Evolutionary conservation across 2,329 filamentous ascomycete genomes (phyloP), one percentile per base, ranked within the genome.

Genomic region (Ramularia endophylla): DNA sequence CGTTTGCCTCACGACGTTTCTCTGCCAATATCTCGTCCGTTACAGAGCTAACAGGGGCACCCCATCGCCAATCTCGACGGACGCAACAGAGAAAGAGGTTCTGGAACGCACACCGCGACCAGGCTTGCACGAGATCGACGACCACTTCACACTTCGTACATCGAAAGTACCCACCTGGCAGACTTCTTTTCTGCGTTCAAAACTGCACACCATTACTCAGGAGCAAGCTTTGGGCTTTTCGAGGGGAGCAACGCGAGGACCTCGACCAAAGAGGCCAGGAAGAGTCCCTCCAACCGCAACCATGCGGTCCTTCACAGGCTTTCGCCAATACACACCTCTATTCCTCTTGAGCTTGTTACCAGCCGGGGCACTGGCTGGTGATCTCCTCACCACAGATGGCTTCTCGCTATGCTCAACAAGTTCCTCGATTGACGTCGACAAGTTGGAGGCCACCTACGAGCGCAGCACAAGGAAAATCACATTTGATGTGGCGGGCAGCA

Each of bases 401-500:
- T 94, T 92, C 68, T 78, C 73, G 57, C 80, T 81, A 50, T 97
- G 92, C 66, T 55, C 74, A 55, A 63, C 71, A 44, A 67, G 76
- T 54, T 58, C 70, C 44, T 66, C 70, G 27, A 80, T 97, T 56
- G 74, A 74, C 48, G 82, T 95, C 40, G 72, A 87, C 52, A 80
- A 75, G 54, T 71, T 94, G 48, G 71, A 90, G 55, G 83, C 95
- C 46, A 70, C 77, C 54, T 97, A 94, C 68, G 78, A 94, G 70
- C 81, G 82, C 51, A 73, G 75, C 44, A 80, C 81, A 46, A 81
- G 85, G 60, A 76, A 75, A 36, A 75, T 97, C 47, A 77, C 69
- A 3, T 97, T 95, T 65, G 81, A 97, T 61, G 77, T 95, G 16
- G 78, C 81, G 25, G 92, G 90, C 47, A 80, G 76, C 45, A 95